Evolutionary conservation across 768 basidiomycete genomes (phyloP).

Genomic region (Thelephora ganbajun): DNA sequence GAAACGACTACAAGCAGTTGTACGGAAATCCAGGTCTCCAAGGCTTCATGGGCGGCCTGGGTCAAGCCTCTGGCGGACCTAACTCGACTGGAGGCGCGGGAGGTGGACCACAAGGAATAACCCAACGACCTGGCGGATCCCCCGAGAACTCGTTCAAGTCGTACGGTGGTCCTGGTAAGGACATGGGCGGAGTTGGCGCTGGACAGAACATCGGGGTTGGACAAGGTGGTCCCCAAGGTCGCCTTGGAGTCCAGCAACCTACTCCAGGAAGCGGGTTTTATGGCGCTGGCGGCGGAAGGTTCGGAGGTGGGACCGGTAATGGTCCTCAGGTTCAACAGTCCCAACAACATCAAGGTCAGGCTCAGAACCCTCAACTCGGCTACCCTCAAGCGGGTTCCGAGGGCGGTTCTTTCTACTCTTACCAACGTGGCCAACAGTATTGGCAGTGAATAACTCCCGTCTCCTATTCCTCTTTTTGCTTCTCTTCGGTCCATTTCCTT

Average conservation of each 20-base stretch:
- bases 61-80: conserved; percentile 23
- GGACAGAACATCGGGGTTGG: conserved; percentile 30
- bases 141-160: conserved; percentile 69
- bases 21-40: conserved; percentile 50
- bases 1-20: conserved; percentile 31
- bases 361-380: conserved; percentile 35
- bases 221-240: conserved; percentile 25
- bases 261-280: conserved; percentile 32
- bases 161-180: conserved; percentile 47
- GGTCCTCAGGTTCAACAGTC: conserved; percentile 36
- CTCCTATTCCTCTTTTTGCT: conserved; percentile 8
- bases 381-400: conserved; percentile 56
- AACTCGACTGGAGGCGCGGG: conserved; percentile 14
- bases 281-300: conserved; percentile 20
- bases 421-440: conserved; percentile 56
- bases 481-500: conserved; percentile 11
- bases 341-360: conserved; percentile 24
- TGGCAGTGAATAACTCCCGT: conserved; percentile 19
- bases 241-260: conserved; percentile 28
- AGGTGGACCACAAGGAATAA: conserved; percentile 27
- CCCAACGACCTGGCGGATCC: conserved; percentile 36
- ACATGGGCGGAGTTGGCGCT: conserved; percentile 24
- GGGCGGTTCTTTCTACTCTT: conserved; percentile 50
- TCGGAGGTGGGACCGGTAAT: conserved; percentile 22
- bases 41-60: conserved; percentile 56